phyloP scores from a whole-genome alignment of 176 grass and related monocot species.

The Oryza glaberrima region DNA sequence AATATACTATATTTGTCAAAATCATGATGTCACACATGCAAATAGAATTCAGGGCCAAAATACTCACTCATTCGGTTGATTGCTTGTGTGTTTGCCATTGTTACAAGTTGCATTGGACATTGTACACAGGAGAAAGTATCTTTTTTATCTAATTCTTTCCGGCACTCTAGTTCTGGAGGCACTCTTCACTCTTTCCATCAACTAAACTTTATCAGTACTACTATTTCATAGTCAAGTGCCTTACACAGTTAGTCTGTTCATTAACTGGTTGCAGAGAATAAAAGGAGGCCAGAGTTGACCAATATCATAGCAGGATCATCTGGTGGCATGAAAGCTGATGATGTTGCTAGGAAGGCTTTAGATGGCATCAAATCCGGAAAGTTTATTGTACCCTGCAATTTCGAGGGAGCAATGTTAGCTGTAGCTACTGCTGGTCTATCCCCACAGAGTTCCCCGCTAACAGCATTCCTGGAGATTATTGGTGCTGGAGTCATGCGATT shows the following conservation, averaged over 20 bases:
- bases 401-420: slow-evolving; percentile 79
- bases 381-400: slow-evolving; percentile 89
- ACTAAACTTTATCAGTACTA: neutral
- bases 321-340: slow-evolving; percentile 74
- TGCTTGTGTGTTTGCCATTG: neutral
- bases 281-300: slow-evolving; percentile 80
- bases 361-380: slow-evolving; percentile 77
- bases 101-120: neutral
- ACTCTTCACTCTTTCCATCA: neutral
- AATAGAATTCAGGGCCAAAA: neutral
- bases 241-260: neutral
- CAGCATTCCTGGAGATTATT: slow-evolving; percentile 68
- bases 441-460: slow-evolving; percentile 70
- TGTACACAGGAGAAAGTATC: neutral
- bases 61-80: neutral
- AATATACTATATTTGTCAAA: neutral
- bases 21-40: neutral
- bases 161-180: neutral
- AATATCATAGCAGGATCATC: slow-evolving; percentile 80
- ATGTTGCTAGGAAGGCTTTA: slow-evolving; percentile 85
- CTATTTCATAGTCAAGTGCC: neutral
- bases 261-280: slow-evolving; percentile 66
- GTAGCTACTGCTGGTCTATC: slow-evolving; percentile 89
- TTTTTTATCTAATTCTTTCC: neutral
- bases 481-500: slow-evolving; percentile 80